Evolutionary conservation across 176 grass and related monocot genomes (phyloP).

Genomic region (Calamus simplicifolius): DNA sequence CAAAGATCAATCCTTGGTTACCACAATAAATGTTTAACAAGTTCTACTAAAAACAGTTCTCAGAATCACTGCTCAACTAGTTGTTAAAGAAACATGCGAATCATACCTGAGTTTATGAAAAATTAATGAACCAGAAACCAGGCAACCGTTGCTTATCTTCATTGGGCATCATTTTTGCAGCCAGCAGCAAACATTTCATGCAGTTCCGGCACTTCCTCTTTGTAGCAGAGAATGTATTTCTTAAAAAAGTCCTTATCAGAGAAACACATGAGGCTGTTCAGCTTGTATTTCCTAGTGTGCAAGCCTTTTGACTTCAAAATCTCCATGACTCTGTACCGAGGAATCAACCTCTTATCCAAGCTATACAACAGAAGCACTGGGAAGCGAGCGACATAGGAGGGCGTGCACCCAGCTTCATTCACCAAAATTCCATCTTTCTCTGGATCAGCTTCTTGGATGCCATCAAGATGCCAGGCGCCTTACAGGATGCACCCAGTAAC

Average conservation of each 20-base stretch:
- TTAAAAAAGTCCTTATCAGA: slow-evolving; percentile 2
- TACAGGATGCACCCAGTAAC: slow-evolving; percentile 12
- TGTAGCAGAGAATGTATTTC: slow-evolving; percentile 27
- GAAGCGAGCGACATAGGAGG: slow-evolving; percentile 7
- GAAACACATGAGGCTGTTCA: slow-evolving; percentile 2
- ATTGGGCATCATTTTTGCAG: not conserved
- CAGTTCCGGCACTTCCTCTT: slow-evolving; percentile 34
- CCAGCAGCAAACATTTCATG: slow-evolving; percentile 22
- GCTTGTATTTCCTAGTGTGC: not conserved
- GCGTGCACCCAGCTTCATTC: slow-evolving; percentile 18
- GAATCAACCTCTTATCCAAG: slow-evolving; percentile 26
- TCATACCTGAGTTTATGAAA: no score
- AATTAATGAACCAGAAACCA: no score
- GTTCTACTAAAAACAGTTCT: no score
- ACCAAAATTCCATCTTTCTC: slow-evolving; percentile 28
- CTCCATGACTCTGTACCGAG: slow-evolving; percentile 36
- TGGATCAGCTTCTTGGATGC: slow-evolving; percentile 20
- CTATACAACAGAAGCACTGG: slow-evolving; percentile 24
- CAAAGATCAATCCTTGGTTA: no score
- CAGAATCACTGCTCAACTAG: no score
- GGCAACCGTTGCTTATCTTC: no score
- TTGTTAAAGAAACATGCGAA: no score
- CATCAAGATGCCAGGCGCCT: slow-evolving; percentile 14
- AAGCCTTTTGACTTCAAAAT: slow-evolving; percentile 35
- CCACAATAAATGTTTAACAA: no score